phyloP scores from a whole-genome alignment of 495 filamentous ascomycete species.

The Zalerion maritima region DNA sequence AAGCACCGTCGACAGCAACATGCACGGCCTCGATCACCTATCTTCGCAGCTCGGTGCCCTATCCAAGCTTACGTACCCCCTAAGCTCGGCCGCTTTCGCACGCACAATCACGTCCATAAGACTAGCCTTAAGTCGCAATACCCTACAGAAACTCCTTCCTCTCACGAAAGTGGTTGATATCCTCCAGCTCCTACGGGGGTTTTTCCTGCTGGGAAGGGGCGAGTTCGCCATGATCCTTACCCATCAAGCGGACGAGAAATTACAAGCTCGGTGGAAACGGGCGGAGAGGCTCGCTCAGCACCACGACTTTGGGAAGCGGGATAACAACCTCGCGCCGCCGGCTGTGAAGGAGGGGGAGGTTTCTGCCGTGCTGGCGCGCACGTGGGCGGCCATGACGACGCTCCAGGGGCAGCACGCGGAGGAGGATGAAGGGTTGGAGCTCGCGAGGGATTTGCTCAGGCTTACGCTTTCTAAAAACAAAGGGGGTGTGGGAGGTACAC shows the following conservation, averaged over 20 bases:
- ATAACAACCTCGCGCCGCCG: slow-evolving; percentile 36
- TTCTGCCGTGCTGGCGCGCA: slow-evolving; percentile 50
- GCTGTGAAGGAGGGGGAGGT: slow-evolving; percentile 81
- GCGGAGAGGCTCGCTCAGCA: slow-evolving; percentile 36
- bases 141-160: slow-evolving; percentile 66
- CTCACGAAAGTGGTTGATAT: slow-evolving; percentile 59
- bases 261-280: slow-evolving; percentile 42
- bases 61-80: slow-evolving; percentile 54
- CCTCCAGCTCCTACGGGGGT: slow-evolving; percentile 64
- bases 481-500: no score
- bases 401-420: slow-evolving; percentile 56
- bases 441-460: slow-evolving; percentile 60
- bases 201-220: slow-evolving; percentile 73
- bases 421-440: slow-evolving; percentile 64
- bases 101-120: slow-evolving; percentile 61
- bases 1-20: slow-evolving; percentile 33
- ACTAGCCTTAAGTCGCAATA: slow-evolving; percentile 65
- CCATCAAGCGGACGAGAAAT: slow-evolving; percentile 63
- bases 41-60: slow-evolving; percentile 59
- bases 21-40: slow-evolving; percentile 45
- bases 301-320: slow-evolving; percentile 38
- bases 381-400: slow-evolving; percentile 63
- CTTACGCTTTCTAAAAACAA: slow-evolving; percentile 43
- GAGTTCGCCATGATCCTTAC: slow-evolving; percentile 84
- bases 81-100: slow-evolving; percentile 54